Evolutionary conservation across 176 grass and related monocot genomes (phyloP).

Genomic region (Bonia amplexicaulis): DNA sequence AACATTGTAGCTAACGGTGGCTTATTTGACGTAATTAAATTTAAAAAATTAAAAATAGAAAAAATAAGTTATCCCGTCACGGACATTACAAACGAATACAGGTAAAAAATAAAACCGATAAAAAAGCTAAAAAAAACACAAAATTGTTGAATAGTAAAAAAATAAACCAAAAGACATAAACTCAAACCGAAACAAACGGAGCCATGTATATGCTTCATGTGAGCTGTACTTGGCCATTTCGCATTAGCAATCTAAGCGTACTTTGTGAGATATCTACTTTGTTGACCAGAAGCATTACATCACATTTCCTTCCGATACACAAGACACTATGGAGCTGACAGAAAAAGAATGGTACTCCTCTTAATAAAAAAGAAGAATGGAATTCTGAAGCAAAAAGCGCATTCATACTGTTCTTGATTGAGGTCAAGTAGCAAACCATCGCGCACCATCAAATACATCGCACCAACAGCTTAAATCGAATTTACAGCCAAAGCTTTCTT

Average conservation of each 20-base stretch:
- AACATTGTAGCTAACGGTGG: no score
- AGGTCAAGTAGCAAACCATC: neutral
- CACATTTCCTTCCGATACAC: neutral
- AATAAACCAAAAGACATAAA: no score
- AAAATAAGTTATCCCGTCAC: no score
- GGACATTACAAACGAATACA: no score
- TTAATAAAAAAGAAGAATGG: neutral
- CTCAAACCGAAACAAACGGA: no score
- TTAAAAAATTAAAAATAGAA: no score
- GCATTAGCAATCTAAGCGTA: neutral
- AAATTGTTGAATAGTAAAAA: no score
- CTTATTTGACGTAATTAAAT: no score
- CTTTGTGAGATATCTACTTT: neutral
- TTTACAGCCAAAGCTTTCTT: neutral
- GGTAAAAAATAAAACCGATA: no score
- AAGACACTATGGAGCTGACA: neutral
- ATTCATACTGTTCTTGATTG: neutral
- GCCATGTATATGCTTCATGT: neutral
- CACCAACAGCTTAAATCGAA: neutral
- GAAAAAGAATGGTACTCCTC: neutral
- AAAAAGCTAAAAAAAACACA: no score
- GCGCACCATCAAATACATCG: neutral
- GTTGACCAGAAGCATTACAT: neutral
- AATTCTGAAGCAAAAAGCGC: neutral
- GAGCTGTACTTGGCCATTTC: neutral